Percentiles rank a stretch among this genome's conserved stretches.
Evolutionary conservation across 257 asterid species (phyloP).

Genomic region (Echites panduratus): DNA sequence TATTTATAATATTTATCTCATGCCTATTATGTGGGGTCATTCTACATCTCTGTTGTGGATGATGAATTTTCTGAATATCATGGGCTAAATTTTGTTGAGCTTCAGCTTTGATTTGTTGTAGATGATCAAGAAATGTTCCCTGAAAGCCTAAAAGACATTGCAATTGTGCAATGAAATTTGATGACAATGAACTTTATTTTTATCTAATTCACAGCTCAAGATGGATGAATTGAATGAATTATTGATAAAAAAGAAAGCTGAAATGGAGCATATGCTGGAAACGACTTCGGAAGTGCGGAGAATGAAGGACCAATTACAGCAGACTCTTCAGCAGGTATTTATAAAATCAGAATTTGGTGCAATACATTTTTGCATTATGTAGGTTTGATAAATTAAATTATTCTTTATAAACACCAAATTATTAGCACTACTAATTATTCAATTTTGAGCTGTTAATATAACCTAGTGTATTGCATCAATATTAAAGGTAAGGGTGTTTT

Average conservation of each 20-base stretch:
- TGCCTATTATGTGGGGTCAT: not conserved
- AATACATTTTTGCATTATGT: not conserved
- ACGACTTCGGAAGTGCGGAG: slow-evolving; percentile 67
- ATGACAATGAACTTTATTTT: not conserved
- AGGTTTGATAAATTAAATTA: not conserved
- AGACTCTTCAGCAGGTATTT: slow-evolving; percentile 53
- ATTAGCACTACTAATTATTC: too few species aligned
- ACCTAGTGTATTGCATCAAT: not conserved
- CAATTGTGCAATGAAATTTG: not conserved
- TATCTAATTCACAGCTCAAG: slow-evolving; percentile 48
- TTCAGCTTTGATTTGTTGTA: not conserved
- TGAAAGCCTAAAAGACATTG: not conserved
- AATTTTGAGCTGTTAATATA: not conserved
- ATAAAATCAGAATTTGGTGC: not conserved
- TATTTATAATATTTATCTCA: too few species aligned
- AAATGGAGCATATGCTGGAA: slow-evolving; percentile 52
- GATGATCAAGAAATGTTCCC: not conserved
- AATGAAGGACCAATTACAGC: slow-evolving; percentile 55
- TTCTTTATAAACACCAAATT: not conserved
- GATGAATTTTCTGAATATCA: not conserved
- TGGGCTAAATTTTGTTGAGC: not conserved
- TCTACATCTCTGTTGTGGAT: not conserved
- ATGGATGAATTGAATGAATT: slow-evolving; percentile 47
- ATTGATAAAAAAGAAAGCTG: slow-evolving; percentile 52
- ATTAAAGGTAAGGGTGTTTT: not conserved